A percentile compares a stretch with the other conserved stretches of the same genome.
phyloP scores from a whole-genome alignment of 257 asterid genomes.

The Solanum pinnatisectum region DNA sequence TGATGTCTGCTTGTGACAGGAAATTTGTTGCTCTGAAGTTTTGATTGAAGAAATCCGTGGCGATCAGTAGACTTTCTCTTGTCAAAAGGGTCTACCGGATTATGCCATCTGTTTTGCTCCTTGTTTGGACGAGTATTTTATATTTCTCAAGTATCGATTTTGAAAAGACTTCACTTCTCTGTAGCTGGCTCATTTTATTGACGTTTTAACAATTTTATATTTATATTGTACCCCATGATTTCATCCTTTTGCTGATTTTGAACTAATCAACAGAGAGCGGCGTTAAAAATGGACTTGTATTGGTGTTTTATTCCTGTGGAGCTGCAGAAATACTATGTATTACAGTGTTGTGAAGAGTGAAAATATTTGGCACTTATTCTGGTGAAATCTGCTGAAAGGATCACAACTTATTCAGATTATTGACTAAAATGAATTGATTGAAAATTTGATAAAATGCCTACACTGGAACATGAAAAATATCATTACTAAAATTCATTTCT shows the following conservation, averaged over 20 bases:
- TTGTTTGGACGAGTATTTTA: not conserved
- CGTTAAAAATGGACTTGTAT: not conserved
- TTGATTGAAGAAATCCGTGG: not conserved
- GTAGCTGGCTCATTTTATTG: not conserved
- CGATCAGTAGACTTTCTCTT: not conserved
- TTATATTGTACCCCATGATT: not conserved
- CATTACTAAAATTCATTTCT: not conserved
- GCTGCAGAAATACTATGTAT: not conserved
- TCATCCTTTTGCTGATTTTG: not conserved
- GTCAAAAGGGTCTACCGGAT: not conserved
- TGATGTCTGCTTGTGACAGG: not conserved
- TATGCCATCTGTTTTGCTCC: not conserved
- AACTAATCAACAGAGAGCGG: not conserved
- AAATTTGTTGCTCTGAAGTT: not conserved
- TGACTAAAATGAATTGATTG: not conserved
- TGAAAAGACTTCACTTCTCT: not conserved
- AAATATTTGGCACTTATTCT: not conserved
- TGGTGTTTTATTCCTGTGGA: not conserved
- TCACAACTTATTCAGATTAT: not conserved
- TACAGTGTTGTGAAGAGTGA: not conserved
- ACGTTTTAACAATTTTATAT: not conserved
- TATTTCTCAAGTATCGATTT: not conserved
- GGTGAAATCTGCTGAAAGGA: not conserved
- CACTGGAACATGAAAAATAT: not conserved
- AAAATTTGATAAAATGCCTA: not conserved